Evolutionary conservation across 441 rosid species (phyloP).

Genomic region (Gossypium schwendimanii): DNA sequence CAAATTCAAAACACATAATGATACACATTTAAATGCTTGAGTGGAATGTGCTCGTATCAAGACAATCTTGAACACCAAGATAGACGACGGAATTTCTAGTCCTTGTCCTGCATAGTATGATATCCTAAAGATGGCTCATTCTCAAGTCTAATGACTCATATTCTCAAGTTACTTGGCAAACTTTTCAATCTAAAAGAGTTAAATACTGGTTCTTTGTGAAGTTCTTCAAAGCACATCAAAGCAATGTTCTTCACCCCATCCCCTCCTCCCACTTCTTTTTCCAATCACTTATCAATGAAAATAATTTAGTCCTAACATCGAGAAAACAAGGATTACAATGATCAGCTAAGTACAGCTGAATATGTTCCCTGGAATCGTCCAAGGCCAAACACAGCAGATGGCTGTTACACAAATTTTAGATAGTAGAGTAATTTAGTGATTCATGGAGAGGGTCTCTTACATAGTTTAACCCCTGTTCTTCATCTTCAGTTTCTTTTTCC

Average conservation of each 20-base stretch:
- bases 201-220: neutral
- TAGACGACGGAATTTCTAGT: neutral
- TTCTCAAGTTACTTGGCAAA: neutral
- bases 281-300: neutral
- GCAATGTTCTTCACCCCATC: neutral
- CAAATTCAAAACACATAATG: neutral
- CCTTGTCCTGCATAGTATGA: neutral
- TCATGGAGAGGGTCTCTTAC: constrained; percentile 17
- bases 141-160: neutral
- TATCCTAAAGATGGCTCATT: neutral
- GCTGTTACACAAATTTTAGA: constrained; percentile 7
- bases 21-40: neutral
- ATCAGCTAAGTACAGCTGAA: constrained; percentile 26
- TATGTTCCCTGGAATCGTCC: constrained; percentile 25
- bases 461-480: constrained; percentile 54
- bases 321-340: neutral
- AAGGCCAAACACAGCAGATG: constrained; percentile 30
- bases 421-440: neutral
- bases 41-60: neutral
- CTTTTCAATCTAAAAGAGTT: constrained; percentile 1
- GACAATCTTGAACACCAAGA: neutral
- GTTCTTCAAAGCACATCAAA: neutral
- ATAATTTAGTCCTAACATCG: neutral
- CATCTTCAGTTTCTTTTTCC: constrained; percentile 44
- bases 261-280: neutral